Conservation (phyloP, 192 early-diverging fungal species). For the Umbelopsis vinacea region DNA sequence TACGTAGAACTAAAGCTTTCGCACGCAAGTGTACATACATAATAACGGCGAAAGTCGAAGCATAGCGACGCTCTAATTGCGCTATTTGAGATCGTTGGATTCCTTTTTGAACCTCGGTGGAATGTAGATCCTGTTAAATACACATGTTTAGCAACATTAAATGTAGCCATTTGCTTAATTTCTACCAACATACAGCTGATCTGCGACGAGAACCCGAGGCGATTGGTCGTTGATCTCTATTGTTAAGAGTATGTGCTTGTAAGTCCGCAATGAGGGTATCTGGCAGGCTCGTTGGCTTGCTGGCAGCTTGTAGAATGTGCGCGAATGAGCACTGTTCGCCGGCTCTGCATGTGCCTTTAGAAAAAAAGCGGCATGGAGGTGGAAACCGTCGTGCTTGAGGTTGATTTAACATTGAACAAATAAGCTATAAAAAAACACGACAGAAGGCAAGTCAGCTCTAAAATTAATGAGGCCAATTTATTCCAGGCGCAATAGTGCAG, state of each 20-base stretch:
- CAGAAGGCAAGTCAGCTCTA: background rate
- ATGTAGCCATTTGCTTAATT: background rate
- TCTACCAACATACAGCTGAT: background rate
- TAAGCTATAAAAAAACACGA: background rate
- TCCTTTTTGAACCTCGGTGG: background rate
- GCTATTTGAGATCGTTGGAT: background rate
- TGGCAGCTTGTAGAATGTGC: constrained; percentile 22
- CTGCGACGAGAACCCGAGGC: background rate
- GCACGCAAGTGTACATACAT: background rate
- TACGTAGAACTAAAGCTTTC: background rate
- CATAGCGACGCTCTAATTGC: constrained; percentile 3
- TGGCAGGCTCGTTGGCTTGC: background rate
- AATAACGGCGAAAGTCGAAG: background rate
- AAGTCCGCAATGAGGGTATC: background rate
- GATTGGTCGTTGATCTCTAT: background rate
- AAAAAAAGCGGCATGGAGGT: constrained; percentile 28
- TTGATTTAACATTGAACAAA: constrained; percentile 1
- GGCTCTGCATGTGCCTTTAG: constrained; percentile 38
- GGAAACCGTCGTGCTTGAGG: constrained; percentile 26
- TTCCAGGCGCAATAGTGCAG: background rate
- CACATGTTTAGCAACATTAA: background rate
- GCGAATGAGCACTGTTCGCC: constrained; percentile 33
- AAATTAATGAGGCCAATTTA: too few relatives aligned
- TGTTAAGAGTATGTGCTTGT: background rate
- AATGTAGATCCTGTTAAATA: background rate